These are phyloP conservation scores for Amanita phalloides DNA, from an alignment of 768 basidiomycete species.

Conservation along the genomic window DNA sequence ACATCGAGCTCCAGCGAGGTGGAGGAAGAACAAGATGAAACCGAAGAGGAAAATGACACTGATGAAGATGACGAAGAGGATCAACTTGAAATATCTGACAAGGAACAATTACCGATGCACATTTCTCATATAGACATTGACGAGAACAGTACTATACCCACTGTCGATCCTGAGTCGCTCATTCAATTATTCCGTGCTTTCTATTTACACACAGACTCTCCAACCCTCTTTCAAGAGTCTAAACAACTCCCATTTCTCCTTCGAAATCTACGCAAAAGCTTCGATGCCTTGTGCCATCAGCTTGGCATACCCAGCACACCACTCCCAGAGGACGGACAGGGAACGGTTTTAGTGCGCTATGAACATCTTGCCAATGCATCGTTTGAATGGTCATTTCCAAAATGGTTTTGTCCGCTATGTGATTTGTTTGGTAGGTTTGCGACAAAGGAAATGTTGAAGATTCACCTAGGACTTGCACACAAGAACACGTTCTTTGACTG, in stretches of 20 bases:
- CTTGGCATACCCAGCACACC: slow-evolving; percentile 21
- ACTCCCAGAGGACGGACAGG: slow-evolving; percentile 11
- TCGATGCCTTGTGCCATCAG: slow-evolving; percentile 28
- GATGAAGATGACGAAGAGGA: background rate
- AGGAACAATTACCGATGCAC: background rate
- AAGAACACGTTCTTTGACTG: slow-evolving; percentile 15
- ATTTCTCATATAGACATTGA: background rate
- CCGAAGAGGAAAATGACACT: background rate
- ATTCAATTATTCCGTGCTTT: slow-evolving; percentile 24
- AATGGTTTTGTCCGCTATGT: slow-evolving; percentile 18
- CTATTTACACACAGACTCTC: slow-evolving; percentile 18
- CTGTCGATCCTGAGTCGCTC: slow-evolving; percentile 14
- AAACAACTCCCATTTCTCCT: slow-evolving; percentile 43
- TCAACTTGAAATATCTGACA: background rate
- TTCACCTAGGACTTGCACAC: slow-evolving; percentile 18
- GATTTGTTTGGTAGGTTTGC: slow-evolving; percentile 13
- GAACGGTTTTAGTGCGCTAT: slow-evolving; percentile 17
- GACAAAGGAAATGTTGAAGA: slow-evolving; percentile 16
- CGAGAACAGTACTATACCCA: background rate
- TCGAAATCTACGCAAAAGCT: slow-evolving; percentile 40
- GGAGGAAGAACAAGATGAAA: background rate
- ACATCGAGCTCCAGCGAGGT: background rate
- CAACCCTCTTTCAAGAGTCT: slow-evolving; percentile 25
- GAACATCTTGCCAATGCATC: slow-evolving; percentile 9
- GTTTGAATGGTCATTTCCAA: slow-evolving; percentile 2